Percentiles rank a stretch among this genome's conserved stretches.
Conservation (phyloP, 768 basidiomycete species). For the Kwoniella shandongensis region DNA sequence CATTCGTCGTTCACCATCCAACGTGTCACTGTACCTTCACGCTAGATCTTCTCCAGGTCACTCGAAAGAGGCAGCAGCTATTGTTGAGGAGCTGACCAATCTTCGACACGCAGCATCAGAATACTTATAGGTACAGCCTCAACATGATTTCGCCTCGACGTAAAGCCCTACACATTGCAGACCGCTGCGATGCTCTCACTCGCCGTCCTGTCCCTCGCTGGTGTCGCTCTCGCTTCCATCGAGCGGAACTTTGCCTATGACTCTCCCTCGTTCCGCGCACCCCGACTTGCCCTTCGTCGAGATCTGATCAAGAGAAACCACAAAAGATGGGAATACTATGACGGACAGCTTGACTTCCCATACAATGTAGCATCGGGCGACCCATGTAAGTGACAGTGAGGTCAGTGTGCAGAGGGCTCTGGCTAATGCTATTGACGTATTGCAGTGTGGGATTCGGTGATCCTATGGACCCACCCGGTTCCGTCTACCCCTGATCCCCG, state of each 20-base stretch:
- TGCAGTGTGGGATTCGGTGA: slow-evolving; percentile 55
- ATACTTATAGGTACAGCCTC: no score
- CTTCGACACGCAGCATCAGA: no score
- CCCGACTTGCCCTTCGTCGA: slow-evolving; percentile 9
- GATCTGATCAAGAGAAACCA: slow-evolving; percentile 9
- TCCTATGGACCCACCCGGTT: slow-evolving; percentile 63
- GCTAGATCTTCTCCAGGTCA: no score
- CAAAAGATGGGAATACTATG: slow-evolving; percentile 35
- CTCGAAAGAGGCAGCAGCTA: no score
- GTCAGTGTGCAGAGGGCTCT: no score
- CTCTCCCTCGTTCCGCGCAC: slow-evolving; percentile 23
- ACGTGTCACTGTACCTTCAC: no score
- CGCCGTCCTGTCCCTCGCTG: background rate
- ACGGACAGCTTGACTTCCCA: slow-evolving; percentile 23
- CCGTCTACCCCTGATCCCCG: slow-evolving; percentile 54
- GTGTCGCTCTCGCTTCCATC: slow-evolving; percentile 9
- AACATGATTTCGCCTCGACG: no score
- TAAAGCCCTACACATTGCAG: no score
- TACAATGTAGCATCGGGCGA: slow-evolving; percentile 57
- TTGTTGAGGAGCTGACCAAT: no score
- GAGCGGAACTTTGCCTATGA: slow-evolving; percentile 23
- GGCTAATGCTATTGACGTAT: background rate
- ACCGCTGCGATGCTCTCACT: no score
- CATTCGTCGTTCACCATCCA: no score
- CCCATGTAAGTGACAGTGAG: slow-evolving; percentile 55